phyloP scores from a whole-genome alignment of 164 flowering plant genomes.

The Vitis rupestris region DNA sequence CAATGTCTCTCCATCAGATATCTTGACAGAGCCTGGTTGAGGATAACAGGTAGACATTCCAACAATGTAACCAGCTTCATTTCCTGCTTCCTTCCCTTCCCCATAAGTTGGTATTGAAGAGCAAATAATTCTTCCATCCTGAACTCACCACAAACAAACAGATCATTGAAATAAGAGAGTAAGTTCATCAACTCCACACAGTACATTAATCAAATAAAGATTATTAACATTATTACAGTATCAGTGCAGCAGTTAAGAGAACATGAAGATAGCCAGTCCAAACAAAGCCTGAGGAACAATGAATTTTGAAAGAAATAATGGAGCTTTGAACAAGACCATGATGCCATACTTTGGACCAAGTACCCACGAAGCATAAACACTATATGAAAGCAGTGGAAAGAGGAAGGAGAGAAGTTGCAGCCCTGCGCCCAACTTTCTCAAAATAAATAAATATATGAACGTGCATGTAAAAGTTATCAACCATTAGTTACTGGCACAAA shows the following conservation, averaged over 20 bases:
- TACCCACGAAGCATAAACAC: not conserved
- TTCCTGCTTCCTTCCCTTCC: constrained; percentile 62
- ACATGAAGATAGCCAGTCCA: too few relatives aligned
- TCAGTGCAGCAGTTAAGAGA: too few relatives aligned
- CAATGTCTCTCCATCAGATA: constrained; percentile 57
- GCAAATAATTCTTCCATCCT: constrained; percentile 81
- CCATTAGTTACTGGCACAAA: not conserved
- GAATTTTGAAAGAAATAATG: not conserved
- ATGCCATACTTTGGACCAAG: not conserved
- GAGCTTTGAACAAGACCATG: not conserved
- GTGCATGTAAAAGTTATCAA: not conserved
- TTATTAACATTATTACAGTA: too few relatives aligned
- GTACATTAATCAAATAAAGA: too few relatives aligned
- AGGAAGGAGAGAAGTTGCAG: not conserved
- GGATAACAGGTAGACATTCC: constrained; percentile 96
- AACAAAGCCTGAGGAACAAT: not conserved
- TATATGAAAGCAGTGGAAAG: not conserved
- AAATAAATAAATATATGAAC: too few relatives aligned
- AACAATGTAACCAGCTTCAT: constrained; percentile 78
- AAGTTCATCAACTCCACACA: too few relatives aligned
- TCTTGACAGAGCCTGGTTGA: constrained; percentile 58
- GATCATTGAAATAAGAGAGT: too few relatives aligned
- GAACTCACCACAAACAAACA: constrained; percentile 9
- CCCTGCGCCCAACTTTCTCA: not conserved
- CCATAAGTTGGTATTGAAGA: constrained; percentile 75